These are phyloP conservation scores for Termitomyces heimii DNA, from an alignment of 768 basidiomycete genomes.

Conservation along the genomic window DNA sequence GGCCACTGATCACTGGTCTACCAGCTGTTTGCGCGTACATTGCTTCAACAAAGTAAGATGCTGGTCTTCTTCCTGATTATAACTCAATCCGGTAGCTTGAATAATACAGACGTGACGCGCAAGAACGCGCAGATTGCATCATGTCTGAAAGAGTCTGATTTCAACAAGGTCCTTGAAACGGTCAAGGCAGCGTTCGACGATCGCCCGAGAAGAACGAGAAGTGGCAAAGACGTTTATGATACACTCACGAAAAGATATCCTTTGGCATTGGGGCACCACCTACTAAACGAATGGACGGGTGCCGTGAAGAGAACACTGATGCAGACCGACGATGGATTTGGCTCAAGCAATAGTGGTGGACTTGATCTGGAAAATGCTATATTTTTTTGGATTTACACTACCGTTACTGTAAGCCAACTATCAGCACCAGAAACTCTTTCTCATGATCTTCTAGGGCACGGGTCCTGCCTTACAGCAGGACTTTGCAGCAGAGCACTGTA, in stretches of 20 bases:
- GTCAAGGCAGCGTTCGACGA: not conserved
- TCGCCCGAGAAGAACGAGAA: slow-evolving; percentile 7
- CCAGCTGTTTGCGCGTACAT: slow-evolving; percentile 46
- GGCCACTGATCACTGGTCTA: slow-evolving; percentile 30
- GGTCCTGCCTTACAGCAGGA: slow-evolving; percentile 7
- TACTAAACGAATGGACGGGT: slow-evolving; percentile 24
- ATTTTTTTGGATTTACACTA: slow-evolving; percentile 41
- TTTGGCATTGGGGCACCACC: slow-evolving; percentile 5
- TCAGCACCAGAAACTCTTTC: not conserved
- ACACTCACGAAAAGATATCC: slow-evolving; percentile 4
- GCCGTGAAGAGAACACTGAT: slow-evolving; percentile 27
- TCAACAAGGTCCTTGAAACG: not conserved
- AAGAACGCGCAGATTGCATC: slow-evolving; percentile 26
- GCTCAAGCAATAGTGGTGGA: slow-evolving; percentile 10
- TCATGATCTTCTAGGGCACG: slow-evolving; percentile 4
- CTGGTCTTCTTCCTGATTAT: not conserved
- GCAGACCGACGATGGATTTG: slow-evolving; percentile 15
- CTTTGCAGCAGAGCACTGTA: slow-evolving; percentile 19
- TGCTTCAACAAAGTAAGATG: slow-evolving; percentile 38
- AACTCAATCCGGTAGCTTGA: slow-evolving; percentile 18
- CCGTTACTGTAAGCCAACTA: slow-evolving; percentile 27
- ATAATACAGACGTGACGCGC: slow-evolving; percentile 24
- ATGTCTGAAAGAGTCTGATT: slow-evolving; percentile 10
- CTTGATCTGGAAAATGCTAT: slow-evolving; percentile 29
- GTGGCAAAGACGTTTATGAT: slow-evolving; percentile 6